Conservation (phyloP, 2,329 filamentous ascomycete species). For the Aureobasidium sp. region DNA sequence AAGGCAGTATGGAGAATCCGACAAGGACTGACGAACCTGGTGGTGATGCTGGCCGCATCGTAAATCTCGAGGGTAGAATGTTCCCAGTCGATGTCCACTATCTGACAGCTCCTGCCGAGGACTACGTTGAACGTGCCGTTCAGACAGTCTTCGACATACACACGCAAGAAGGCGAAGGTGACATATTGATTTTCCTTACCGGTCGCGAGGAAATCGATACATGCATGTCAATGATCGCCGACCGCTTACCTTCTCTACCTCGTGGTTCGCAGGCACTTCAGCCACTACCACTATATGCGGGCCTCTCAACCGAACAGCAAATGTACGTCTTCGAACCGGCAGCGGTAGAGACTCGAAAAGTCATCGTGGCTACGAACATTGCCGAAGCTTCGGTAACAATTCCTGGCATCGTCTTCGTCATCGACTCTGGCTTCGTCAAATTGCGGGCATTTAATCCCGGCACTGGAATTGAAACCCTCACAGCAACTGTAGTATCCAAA, state of each 20-base stretch:
- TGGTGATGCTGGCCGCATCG: constrained; percentile 52
- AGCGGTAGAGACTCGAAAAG: constrained; percentile 75
- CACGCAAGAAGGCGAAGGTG: constrained; percentile 68
- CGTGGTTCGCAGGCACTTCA: constrained; percentile 55
- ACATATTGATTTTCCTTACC: constrained; percentile 86
- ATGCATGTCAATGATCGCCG: constrained; percentile 69
- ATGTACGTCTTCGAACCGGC: constrained; percentile 89
- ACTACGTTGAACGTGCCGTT: constrained; percentile 80
- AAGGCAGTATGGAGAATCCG: constrained; percentile 11
- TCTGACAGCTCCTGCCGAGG: constrained; percentile 66
- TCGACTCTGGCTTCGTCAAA: constrained; percentile 90
- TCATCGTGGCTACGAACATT: constrained; percentile 92
- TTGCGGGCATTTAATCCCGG: constrained; percentile 75
- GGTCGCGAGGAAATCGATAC: constrained; percentile 89
- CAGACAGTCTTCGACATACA: constrained; percentile 86
- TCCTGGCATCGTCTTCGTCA: constrained; percentile 80
- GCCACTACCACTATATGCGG: constrained; percentile 78
- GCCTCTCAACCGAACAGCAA: constrained; percentile 81
- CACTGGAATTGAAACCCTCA: constrained; percentile 83
- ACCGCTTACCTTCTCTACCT: constrained; percentile 59
- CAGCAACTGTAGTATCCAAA: constrained; percentile 74
- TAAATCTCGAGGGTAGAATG: constrained; percentile 79
- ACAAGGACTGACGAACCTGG: constrained; percentile 3
- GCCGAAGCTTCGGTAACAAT: constrained; percentile 95
- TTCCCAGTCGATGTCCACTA: constrained; percentile 86